These are phyloP conservation scores for Ustilago hordei DNA, from an alignment of 1,284 basidiomycete genomes.

Conservation along the genomic window DNA sequence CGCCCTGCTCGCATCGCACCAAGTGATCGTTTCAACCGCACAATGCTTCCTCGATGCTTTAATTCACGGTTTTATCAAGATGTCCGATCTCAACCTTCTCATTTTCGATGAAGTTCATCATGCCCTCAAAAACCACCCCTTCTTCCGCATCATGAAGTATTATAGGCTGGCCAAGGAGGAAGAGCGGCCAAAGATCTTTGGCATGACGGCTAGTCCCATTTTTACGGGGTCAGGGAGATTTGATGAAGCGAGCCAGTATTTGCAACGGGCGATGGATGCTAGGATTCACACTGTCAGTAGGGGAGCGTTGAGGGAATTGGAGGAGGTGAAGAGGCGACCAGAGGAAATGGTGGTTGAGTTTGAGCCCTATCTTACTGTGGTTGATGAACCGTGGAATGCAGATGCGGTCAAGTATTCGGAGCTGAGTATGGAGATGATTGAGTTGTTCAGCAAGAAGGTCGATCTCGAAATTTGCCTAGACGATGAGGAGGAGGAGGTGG, in stretches of 20 bases:
- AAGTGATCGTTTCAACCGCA: constrained; percentile 58
- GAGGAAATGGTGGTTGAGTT: constrained; percentile 55
- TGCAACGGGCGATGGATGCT: constrained; percentile 51
- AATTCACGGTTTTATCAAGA: constrained; percentile 52
- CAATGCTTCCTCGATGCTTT: constrained; percentile 56
- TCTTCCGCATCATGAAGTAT: constrained; percentile 57
- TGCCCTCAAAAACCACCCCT: constrained; percentile 49
- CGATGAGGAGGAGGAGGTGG: constrained; percentile 15
- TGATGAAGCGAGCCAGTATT: constrained; percentile 29
- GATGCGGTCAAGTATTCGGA: constrained; percentile 3
- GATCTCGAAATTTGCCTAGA: constrained; percentile 1
- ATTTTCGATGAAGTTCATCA: constrained; percentile 62
- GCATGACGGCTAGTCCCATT: constrained; percentile 61
- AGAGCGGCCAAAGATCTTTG: constrained; percentile 56
- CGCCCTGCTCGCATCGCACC: constrained; percentile 33
- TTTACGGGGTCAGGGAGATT: constrained; percentile 22
- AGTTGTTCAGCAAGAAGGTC: constrained; percentile 6
- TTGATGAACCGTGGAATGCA: constrained; percentile 15
- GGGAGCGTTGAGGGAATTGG: constrained; percentile 27
- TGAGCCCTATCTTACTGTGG: constrained; percentile 22
- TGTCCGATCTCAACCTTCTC: constrained; percentile 53
- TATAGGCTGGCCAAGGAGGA: constrained; percentile 28
- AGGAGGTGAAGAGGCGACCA: constrained; percentile 38
- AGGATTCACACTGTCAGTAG: constrained; percentile 48
- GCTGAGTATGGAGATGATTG: constrained; percentile 25